phyloP scores from a whole-genome alignment of 108 stramenopile species.

The Aurantiochytrium sp. region DNA sequence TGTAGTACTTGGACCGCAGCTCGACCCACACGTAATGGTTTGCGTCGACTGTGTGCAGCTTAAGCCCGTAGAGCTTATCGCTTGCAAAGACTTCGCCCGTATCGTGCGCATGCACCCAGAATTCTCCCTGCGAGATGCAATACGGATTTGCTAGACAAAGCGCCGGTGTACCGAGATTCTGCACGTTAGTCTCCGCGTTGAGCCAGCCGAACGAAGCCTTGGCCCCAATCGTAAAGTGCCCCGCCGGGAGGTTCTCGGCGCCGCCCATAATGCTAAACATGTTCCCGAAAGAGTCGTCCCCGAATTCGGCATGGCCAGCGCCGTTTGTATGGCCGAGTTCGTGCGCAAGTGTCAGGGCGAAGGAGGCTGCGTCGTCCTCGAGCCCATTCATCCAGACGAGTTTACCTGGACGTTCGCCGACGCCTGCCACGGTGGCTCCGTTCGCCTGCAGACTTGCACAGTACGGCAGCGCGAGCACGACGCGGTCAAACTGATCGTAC shows the following conservation, averaged over 20 bases:
- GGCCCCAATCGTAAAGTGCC: constrained; percentile 19
- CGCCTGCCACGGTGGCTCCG: not conserved
- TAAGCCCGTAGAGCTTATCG: not conserved
- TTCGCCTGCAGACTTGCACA: not conserved
- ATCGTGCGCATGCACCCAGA: not conserved
- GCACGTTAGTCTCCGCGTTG: not conserved
- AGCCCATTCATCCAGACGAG: not conserved
- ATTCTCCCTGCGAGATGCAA: not conserved
- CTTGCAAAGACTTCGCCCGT: not conserved
- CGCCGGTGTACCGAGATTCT: not conserved
- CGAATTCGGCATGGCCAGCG: not conserved
- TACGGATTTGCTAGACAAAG: not conserved
- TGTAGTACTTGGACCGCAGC: not conserved
- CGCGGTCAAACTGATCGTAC: not conserved
- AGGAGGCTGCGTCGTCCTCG: not conserved
- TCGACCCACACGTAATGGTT: not conserved
- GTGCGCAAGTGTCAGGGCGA: not conserved
- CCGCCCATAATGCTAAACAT: constrained; percentile 11
- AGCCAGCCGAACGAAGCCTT: constrained; percentile 18
- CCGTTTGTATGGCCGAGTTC: constrained; percentile 12
- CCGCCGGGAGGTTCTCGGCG: not conserved
- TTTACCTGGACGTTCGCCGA: not conserved
- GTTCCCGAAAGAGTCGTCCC: not conserved
- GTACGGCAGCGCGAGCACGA: not conserved
- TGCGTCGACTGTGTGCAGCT: not conserved